Evolutionary conservation across 305 asterid species (phyloP).

Genomic region (Galium porrigens): DNA sequence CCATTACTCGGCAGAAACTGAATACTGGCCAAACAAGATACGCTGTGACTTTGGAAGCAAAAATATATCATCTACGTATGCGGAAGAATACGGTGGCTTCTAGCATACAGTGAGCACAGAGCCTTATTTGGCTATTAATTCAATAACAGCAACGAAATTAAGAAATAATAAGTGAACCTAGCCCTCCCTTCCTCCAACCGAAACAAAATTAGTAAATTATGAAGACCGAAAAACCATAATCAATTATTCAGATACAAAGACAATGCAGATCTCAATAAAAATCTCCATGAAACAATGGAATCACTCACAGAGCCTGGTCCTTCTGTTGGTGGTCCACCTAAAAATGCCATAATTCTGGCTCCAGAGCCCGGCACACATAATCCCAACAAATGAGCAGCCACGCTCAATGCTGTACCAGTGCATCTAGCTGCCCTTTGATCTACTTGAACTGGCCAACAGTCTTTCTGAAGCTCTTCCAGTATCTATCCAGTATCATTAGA

Average conservation of each 20-base stretch:
- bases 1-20: slow-evolving; percentile 15
- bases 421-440: slow-evolving; percentile 89
- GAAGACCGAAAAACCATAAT: not conserved
- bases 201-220: not conserved
- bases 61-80: not conserved
- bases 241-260: slow-evolving; percentile 3
- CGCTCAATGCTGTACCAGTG: slow-evolving; percentile 78
- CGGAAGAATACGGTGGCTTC: not conserved
- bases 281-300: not conserved
- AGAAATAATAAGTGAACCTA: not conserved
- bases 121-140: not conserved
- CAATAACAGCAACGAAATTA: not conserved
- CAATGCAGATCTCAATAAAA: slow-evolving; percentile 6
- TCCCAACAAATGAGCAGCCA: slow-evolving; percentile 93
- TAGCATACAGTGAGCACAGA: slow-evolving; percentile 5
- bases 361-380: slow-evolving; percentile 91
- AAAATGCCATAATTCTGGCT: slow-evolving; percentile 88
- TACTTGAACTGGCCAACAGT: slow-evolving; percentile 89
- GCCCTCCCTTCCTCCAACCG: not conserved
- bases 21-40: not conserved
- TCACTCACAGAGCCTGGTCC: slow-evolving; percentile 84
- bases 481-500: slow-evolving; percentile 32
- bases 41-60: not conserved
- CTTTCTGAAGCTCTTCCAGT: slow-evolving; percentile 93
- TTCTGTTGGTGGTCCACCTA: slow-evolving; percentile 97